Conservation (phyloP, 2,329 filamentous ascomycete species). For the Cyphellophora europaea region DNA sequence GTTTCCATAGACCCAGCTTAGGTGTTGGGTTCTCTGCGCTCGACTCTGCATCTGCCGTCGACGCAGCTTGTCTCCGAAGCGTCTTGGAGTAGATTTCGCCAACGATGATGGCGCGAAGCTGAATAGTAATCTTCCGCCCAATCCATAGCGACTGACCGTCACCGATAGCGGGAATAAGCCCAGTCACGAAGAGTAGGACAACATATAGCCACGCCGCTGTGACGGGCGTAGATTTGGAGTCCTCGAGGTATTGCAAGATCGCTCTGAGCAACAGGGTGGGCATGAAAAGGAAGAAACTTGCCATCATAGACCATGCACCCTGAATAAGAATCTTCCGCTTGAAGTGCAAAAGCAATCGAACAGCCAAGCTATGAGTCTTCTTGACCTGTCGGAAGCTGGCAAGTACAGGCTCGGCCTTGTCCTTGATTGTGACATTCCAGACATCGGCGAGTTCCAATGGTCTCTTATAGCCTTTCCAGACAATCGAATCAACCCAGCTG, state of each 20-base stretch:
- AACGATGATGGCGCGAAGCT: constrained; percentile 86
- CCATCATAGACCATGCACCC: constrained; percentile 67
- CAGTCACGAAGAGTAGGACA: constrained; percentile 75
- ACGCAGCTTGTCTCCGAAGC: constrained; percentile 77
- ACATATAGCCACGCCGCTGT: constrained; percentile 97
- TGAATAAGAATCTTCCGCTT: constrained; percentile 66
- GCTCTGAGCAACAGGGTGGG: constrained; percentile 84
- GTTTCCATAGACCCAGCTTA: constrained; percentile 30
- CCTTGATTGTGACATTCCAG: constrained; percentile 81
- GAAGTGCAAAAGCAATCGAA: constrained; percentile 80
- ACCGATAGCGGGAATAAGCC: constrained; percentile 69
- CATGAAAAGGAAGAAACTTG: constrained; percentile 77
- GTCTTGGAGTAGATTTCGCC: constrained; percentile 97
- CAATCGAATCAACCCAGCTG: constrained; percentile 79
- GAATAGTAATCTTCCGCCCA: constrained; percentile 87
- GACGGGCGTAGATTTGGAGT: constrained; percentile 61
- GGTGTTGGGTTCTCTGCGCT: constrained; percentile 41
- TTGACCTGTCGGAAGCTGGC: constrained; percentile 76
- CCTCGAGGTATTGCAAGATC: constrained; percentile 90
- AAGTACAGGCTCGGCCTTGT: constrained; percentile 76
- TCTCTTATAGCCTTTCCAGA: constrained; percentile 80
- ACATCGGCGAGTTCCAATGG: constrained; percentile 75
- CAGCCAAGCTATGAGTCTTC: constrained; percentile 68
- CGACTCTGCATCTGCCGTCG: constrained; percentile 63
- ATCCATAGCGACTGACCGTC: constrained; percentile 87